Evolutionary conservation across 2,329 filamentous ascomycete genomes (phyloP).

Genomic region (Clonostachys chloroleuca): DNA sequence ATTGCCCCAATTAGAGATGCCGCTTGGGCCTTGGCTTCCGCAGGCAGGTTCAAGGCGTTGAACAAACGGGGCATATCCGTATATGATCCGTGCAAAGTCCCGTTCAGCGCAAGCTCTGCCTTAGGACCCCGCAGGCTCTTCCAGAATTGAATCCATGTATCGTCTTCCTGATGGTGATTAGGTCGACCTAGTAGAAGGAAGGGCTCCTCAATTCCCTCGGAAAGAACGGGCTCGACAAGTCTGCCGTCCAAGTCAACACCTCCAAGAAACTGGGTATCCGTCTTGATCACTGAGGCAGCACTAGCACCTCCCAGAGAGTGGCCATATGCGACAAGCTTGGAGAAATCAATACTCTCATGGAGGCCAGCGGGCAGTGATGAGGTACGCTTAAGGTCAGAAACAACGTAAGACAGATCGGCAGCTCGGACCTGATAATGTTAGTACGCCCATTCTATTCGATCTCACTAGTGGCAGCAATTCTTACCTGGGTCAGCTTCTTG

Average conservation of each 20-base stretch:
- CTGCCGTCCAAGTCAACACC: conserved; percentile 35
- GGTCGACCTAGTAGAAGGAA: too few relatives aligned
- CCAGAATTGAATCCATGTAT: too few relatives aligned
- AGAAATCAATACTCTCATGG: conserved; percentile 12
- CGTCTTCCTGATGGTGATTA: too few relatives aligned
- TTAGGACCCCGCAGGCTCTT: too few relatives aligned
- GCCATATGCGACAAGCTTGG: conserved; percentile 25
- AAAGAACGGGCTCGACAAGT: conserved; percentile 18
- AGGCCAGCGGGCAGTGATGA: background rate
- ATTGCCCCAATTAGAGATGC: too few relatives aligned
- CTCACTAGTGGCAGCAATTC: background rate
- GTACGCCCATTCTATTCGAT: background rate
- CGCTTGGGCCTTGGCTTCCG: too few relatives aligned
- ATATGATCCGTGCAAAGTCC: too few relatives aligned
- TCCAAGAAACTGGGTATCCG: conserved; percentile 22
- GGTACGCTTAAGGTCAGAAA: conserved; percentile 19
- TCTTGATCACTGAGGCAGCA: conserved; percentile 20
- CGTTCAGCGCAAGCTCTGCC: too few relatives aligned
- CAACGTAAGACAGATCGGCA: conserved; percentile 27
- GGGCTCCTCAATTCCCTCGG: too few relatives aligned
- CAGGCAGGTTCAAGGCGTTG: too few relatives aligned
- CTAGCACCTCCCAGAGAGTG: conserved; percentile 33
- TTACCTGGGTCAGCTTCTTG: conserved; percentile 11
- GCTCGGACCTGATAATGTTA: conserved; percentile 19
- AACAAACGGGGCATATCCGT: too few relatives aligned